phyloP scores from a whole-genome alignment of 371 early-diverging fungal genomes.

The Rhizopus delemar region DNA sequence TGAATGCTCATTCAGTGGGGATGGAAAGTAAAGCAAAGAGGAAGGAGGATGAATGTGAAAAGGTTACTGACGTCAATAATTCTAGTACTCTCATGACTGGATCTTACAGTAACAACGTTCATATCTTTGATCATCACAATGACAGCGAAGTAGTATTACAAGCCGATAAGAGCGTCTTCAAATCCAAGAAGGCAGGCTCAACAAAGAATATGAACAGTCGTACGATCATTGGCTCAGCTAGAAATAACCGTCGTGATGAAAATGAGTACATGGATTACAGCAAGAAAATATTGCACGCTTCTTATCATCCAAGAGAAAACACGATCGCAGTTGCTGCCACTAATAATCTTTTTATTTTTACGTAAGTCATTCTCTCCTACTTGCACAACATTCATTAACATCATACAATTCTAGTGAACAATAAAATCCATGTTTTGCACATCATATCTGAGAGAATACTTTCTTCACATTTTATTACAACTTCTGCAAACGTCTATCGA shows the following conservation, averaged over 20 bases:
- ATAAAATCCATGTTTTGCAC: not conserved
- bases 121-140: conserved; percentile 77
- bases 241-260: conserved; percentile 65
- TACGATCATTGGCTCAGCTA: conserved; percentile 9
- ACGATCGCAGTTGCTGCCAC: conserved; percentile 97
- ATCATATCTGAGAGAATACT: not conserved
- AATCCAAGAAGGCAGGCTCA: conserved; percentile 80
- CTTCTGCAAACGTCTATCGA: conserved; percentile 43
- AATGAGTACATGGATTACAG: conserved; percentile 87
- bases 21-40: conserved; percentile 60
- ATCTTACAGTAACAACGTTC: conserved; percentile 95
- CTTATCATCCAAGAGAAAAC: conserved; percentile 98
- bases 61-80: not conserved
- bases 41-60: not conserved
- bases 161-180: conserved; percentile 96
- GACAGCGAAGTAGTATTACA: conserved; percentile 85
- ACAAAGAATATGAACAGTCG: conserved; percentile 49
- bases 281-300: conserved; percentile 96
- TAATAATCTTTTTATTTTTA: conserved; percentile 96
- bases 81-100: conserved; percentile 83
- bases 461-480: conserved; percentile 10
- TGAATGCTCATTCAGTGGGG: conserved; percentile 95
- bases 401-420: not conserved
- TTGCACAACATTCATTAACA: not conserved
- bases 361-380: conserved; percentile 43